Evolutionary conservation across 306 rosid species (phyloP).

Genomic region (Casuarina cunninghamiana): DNA sequence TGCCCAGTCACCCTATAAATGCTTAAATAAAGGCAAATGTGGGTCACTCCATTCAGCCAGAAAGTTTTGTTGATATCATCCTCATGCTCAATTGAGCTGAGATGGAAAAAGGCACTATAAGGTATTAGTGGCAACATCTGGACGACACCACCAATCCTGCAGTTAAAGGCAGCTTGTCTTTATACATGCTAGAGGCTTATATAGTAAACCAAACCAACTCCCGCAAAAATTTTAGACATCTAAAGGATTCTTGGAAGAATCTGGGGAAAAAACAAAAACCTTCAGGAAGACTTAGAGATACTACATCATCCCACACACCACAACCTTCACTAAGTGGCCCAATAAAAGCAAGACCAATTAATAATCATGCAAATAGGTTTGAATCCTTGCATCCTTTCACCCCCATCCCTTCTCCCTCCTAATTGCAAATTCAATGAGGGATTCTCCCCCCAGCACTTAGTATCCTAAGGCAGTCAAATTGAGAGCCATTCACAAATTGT

Average conservation of each 20-base stretch:
- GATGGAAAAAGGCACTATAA: neutral
- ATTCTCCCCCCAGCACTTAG: neutral
- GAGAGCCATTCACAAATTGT: neutral
- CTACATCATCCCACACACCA: neutral
- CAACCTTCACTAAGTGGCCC: neutral
- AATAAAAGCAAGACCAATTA: neutral
- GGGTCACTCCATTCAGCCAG: neutral
- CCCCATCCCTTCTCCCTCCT: neutral
- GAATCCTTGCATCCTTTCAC: neutral
- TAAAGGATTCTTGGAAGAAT: neutral
- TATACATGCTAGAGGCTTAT: neutral
- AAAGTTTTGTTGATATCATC: neutral
- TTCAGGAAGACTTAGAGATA: neutral
- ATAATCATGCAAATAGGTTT: neutral
- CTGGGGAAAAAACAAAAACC: neutral
- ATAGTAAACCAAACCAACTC: neutral
- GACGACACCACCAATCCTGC: constrained; percentile 6
- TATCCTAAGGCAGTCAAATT: neutral
- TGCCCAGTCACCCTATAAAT: neutral
- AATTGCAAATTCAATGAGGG: neutral
- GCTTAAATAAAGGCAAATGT: neutral
- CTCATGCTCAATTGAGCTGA: neutral
- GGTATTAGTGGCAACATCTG: neutral
- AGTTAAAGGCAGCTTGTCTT: neutral
- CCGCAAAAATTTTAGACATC: neutral